phyloP scores from a whole-genome alignment of 1,139 yeast genomes.

The Blastobotrys serpentis region DNA sequence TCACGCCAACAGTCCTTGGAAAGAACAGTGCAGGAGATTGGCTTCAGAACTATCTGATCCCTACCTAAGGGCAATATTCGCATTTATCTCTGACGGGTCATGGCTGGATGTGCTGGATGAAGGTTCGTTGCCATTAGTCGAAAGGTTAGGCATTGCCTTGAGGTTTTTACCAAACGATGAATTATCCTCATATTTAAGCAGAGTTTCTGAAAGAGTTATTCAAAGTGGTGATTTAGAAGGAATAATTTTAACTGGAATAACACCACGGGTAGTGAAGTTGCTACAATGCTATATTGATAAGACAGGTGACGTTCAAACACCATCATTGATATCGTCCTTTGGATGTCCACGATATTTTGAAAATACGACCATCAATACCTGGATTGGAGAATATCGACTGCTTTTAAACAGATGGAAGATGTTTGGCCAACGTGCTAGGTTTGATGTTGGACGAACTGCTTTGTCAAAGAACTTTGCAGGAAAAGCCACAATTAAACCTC shows the following conservation, averaged over 20 bases:
- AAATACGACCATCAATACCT: slow-evolving; percentile 67
- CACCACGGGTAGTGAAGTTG: slow-evolving; percentile 77
- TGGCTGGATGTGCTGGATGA: slow-evolving; percentile 97
- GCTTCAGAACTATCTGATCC: slow-evolving; percentile 88
- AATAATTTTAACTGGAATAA: slow-evolving; percentile 81
- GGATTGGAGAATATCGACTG: slow-evolving; percentile 70
- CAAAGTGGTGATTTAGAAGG: slow-evolving; percentile 87
- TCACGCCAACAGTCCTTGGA: slow-evolving; percentile 78
- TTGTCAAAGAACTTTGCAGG: slow-evolving; percentile 58
- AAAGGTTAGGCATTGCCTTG: slow-evolving; percentile 85
- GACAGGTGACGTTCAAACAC: slow-evolving; percentile 91
- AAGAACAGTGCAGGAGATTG: slow-evolving; percentile 85
- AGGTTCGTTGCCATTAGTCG: slow-evolving; percentile 80
- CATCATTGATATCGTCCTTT: slow-evolving; percentile 73
- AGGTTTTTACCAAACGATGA: slow-evolving; percentile 81
- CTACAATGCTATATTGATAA: slow-evolving; percentile 85
- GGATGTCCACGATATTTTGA: slow-evolving; percentile 79
- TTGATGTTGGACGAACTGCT: slow-evolving; percentile 75
- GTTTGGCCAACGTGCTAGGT: slow-evolving; percentile 74
- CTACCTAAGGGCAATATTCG: slow-evolving; percentile 86
- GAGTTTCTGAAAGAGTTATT: slow-evolving; percentile 71
- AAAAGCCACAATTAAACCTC: slow-evolving; percentile 47
- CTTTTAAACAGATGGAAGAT: slow-evolving; percentile 82
- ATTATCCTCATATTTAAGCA: slow-evolving; percentile 49
- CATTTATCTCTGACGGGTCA: slow-evolving; percentile 88